A percentile compares a stretch with the other conserved stretches of the same genome.
These are phyloP conservation scores for Phytophthora aleatoria DNA, from an alignment of 352 stramenopile species.

Conservation along the genomic window DNA sequence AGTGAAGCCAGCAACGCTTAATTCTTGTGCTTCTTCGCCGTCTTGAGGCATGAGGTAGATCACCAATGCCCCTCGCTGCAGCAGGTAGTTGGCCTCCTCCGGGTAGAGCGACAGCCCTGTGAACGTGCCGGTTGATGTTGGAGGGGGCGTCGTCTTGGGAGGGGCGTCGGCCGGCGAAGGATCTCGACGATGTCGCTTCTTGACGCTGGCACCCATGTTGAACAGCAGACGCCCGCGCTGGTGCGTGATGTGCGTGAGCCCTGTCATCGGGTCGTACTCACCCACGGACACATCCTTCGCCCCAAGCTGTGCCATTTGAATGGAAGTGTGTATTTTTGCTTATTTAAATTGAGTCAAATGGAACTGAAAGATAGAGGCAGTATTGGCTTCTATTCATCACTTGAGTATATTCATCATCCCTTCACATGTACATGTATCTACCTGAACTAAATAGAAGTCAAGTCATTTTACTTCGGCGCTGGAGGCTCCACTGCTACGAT, in stretches of 20 bases:
- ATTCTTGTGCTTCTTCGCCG: constrained; percentile 5
- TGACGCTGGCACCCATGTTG: constrained; percentile 64
- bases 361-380: constrained; percentile 8
- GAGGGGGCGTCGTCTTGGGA: constrained; percentile 10
- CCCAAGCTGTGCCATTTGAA: constrained; percentile 11
- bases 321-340: not conserved
- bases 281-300: constrained; percentile 62
- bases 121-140: constrained; percentile 45
- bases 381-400: not conserved
- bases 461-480: constrained; percentile 27
- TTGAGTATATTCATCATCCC: not conserved
- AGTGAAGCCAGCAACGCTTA: constrained; percentile 35
- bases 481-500: constrained; percentile 51
- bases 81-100: constrained; percentile 73
- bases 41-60: constrained; percentile 43
- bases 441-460: constrained; percentile 21
- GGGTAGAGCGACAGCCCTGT: constrained; percentile 69
- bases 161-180: not conserved
- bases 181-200: constrained; percentile 39
- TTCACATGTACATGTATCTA: not conserved
- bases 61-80: constrained; percentile 52
- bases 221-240: constrained; percentile 78
- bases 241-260: constrained; percentile 69
- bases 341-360: constrained; percentile 8
- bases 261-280: constrained; percentile 56